These are phyloP conservation scores for Acanthamoeba royreba DNA, from an alignment of 208 protist species.

Conservation along the genomic window DNA sequence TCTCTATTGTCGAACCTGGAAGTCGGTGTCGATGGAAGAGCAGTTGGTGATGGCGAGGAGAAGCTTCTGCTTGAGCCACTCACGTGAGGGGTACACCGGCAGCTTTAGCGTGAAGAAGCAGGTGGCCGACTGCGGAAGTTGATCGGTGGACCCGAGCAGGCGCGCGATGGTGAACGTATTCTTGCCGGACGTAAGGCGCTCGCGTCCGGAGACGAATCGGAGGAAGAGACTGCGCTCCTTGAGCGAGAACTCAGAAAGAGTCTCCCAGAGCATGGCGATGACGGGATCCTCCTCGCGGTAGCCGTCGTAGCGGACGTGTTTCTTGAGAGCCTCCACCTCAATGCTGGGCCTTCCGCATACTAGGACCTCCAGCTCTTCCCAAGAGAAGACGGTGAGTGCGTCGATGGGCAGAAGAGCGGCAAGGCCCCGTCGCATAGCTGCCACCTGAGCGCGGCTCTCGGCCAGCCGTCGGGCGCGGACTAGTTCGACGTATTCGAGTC, in stretches of 20 bases:
- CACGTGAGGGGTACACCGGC: neutral
- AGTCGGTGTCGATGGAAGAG: constrained; percentile 44
- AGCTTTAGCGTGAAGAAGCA: constrained; percentile 55
- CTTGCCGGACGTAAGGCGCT: neutral
- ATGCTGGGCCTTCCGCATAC: constrained; percentile 66
- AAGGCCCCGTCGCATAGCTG: constrained; percentile 44
- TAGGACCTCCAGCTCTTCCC: constrained; percentile 59
- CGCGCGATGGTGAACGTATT: constrained; percentile 6
- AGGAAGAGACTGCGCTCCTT: constrained; percentile 49
- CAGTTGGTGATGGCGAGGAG: constrained; percentile 45
- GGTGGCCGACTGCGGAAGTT: constrained; percentile 22
- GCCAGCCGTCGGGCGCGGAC: neutral
- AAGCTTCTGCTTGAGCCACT: neutral
- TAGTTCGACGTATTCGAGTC: constrained; percentile 48
- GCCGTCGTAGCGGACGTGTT: constrained; percentile 28
- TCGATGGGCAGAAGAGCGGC: constrained; percentile 49
- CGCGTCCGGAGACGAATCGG: constrained; percentile 37
- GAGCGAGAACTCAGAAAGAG: constrained; percentile 8
- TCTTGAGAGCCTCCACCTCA: constrained; percentile 50
- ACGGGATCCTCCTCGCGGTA: neutral
- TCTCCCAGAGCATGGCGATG: constrained; percentile 35
- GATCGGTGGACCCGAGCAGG: neutral
- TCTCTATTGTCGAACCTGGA: neutral
- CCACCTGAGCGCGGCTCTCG: constrained; percentile 44
- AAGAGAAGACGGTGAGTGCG: constrained; percentile 58